Evolutionary conservation across 2,329 filamentous ascomycete species (phyloP).

Genomic region (Colletotrichum navitas): DNA sequence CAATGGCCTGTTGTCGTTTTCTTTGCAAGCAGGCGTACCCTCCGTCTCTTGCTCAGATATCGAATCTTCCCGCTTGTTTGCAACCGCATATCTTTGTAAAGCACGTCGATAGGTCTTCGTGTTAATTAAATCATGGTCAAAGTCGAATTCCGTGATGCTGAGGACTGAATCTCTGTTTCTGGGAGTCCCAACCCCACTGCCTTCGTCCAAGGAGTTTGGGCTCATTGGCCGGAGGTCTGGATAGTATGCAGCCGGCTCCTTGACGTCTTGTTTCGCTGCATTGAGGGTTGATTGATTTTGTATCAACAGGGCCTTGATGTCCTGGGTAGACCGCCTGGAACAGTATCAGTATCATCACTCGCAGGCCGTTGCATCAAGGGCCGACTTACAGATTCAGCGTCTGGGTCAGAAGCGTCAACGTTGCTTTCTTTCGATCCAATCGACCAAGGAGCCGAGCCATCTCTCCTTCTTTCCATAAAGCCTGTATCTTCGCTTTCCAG

Average conservation of each 20-base stretch:
- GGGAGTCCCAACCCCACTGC: background rate
- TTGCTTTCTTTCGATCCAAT: conserved; percentile 37
- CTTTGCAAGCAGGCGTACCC: background rate
- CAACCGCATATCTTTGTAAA: conserved; percentile 17
- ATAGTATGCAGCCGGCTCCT: background rate
- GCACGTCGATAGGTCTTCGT: conserved; percentile 32
- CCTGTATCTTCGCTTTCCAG: conserved; percentile 26
- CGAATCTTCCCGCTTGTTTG: background rate
- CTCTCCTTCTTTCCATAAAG: conserved; percentile 37
- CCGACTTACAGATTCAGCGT: conserved; percentile 30
- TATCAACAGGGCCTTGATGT: conserved; percentile 26
- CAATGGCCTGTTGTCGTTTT: background rate
- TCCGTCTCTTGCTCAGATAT: background rate
- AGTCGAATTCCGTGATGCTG: conserved; percentile 39
- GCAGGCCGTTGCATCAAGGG: no score
- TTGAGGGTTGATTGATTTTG: conserved; percentile 25
- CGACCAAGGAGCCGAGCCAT: conserved; percentile 30
- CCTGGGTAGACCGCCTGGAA: conserved; percentile 31
- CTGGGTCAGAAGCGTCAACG: conserved; percentile 33
- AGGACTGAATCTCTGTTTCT: conserved; percentile 35
- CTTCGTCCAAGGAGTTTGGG: conserved; percentile 2
- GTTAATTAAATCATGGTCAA: conserved; percentile 38
- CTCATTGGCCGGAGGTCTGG: background rate
- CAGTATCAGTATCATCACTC: background rate
- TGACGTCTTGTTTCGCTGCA: conserved; percentile 26